phyloP scores from a whole-genome alignment of 2,329 filamentous ascomycete species.

The Stromatinia cepivora region DNA sequence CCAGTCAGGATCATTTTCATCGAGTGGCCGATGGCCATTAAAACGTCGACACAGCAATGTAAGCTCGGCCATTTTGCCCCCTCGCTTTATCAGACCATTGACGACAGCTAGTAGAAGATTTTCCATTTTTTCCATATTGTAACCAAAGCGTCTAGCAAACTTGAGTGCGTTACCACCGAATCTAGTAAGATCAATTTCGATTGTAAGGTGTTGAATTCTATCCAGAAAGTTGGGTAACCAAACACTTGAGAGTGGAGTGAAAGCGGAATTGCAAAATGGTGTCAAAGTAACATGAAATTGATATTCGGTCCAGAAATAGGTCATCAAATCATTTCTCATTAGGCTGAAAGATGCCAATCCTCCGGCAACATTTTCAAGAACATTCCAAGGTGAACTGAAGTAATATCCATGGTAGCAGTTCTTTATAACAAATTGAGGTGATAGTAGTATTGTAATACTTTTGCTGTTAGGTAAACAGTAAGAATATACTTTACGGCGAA shows the following conservation, averaged over 20 bases:
- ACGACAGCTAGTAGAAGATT: constrained; percentile 25
- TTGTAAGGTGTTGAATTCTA: constrained; percentile 37
- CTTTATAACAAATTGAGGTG: constrained; percentile 33
- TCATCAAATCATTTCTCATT: constrained; percentile 37
- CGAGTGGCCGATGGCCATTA: constrained; percentile 24
- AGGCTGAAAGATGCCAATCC: constrained; percentile 29
- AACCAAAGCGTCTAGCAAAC: constrained; percentile 24
- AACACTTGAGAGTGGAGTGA: constrained; percentile 36
- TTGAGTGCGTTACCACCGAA: constrained; percentile 33
- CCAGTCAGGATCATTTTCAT: constrained; percentile 9
- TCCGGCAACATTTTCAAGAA: constrained; percentile 34
- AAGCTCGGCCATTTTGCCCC: constrained; percentile 24
- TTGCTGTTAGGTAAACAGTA: constrained; percentile 32
- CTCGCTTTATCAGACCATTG: constrained; percentile 26
- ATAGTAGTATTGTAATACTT: constrained; percentile 33
- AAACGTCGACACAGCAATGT: constrained; percentile 30
- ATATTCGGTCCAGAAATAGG: constrained; percentile 40
- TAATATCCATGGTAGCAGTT: constrained; percentile 32
- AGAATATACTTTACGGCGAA: constrained; percentile 36
- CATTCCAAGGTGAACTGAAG: constrained; percentile 35
- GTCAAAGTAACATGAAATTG: constrained; percentile 39
- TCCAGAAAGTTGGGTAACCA: constrained; percentile 34
- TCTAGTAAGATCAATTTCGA: constrained; percentile 40
- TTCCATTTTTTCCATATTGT: constrained; percentile 30
- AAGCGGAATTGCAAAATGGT: constrained; percentile 32